phyloP scores from a whole-genome alignment of 495 filamentous ascomycete genomes.

The Parmelia sp. region DNA sequence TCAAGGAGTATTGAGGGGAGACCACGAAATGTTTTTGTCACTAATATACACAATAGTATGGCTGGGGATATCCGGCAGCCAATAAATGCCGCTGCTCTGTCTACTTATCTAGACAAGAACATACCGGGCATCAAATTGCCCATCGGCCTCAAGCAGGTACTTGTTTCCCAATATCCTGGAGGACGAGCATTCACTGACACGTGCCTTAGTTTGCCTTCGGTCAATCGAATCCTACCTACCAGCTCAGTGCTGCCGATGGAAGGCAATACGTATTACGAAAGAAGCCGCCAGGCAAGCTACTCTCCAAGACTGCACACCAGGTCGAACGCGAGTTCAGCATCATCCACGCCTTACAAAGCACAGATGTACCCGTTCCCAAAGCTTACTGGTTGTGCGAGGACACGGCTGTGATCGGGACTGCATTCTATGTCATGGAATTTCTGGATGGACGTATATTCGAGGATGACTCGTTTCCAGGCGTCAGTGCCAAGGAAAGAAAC shows the following conservation, averaged over 20 bases:
- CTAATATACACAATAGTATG: slow-evolving; percentile 47
- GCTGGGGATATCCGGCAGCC: slow-evolving; percentile 82
- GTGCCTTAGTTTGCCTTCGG: slow-evolving; percentile 78
- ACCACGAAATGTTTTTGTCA: slow-evolving; percentile 10
- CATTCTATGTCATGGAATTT: slow-evolving; percentile 96
- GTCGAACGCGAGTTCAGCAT: slow-evolving; percentile 93
- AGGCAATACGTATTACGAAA: slow-evolving; percentile 80
- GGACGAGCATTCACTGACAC: slow-evolving; percentile 6
- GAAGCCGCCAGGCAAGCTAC: slow-evolving; percentile 86
- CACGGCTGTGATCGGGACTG: slow-evolving; percentile 66
- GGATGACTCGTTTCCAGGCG: slow-evolving; percentile 73
- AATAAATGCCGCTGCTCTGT: slow-evolving; percentile 71
- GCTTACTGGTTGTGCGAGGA: slow-evolving; percentile 86
- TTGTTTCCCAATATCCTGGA: slow-evolving; percentile 17
- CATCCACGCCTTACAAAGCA: slow-evolving; percentile 71
- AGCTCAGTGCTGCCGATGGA: slow-evolving; percentile 63
- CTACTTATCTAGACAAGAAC: slow-evolving; percentile 65
- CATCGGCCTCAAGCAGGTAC: slow-evolving; percentile 80
- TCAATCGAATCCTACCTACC: slow-evolving; percentile 95
- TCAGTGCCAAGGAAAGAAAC: slow-evolving; percentile 59
- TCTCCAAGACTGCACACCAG: slow-evolving; percentile 89
- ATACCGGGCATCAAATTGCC: slow-evolving; percentile 76
- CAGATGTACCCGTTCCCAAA: slow-evolving; percentile 80
- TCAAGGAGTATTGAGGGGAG: neutral
- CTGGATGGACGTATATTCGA: slow-evolving; percentile 88